Percentiles rank a stretch among this genome's conserved stretches.
phyloP scores from a whole-genome alignment of 345 rosid genomes.

The Mangifera indica region DNA sequence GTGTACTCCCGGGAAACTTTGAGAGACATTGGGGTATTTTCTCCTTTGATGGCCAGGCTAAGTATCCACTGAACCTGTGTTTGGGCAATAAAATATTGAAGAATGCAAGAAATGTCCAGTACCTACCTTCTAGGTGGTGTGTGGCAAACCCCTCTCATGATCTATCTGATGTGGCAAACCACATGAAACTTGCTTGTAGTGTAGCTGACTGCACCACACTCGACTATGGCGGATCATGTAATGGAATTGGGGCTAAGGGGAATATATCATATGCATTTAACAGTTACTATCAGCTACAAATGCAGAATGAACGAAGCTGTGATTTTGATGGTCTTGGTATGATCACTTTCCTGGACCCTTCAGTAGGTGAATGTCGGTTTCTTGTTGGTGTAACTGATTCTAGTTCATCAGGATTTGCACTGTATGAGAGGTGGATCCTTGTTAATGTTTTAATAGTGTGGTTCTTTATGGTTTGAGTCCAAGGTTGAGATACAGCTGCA shows the following conservation, averaged over 20 bases:
- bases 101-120: conserved; percentile 68
- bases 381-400: conserved; percentile 80
- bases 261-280: conserved; percentile 92
- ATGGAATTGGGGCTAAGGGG: conserved; percentile 74
- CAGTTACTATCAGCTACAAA: conserved; percentile 86
- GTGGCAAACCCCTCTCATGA: conserved; percentile 76
- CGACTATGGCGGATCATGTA: conserved; percentile 83
- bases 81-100: conserved; percentile 63
- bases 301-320: conserved; percentile 79
- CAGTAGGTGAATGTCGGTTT: conserved; percentile 84
- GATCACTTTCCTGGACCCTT: conserved; percentile 84
- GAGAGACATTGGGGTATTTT: conserved; percentile 98
- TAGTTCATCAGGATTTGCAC: conserved; percentile 36
- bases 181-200: conserved; percentile 71
- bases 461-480: conserved; percentile 36
- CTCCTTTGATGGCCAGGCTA: conserved; percentile 96
- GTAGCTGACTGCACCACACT: conserved; percentile 93
- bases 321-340: conserved; percentile 89
- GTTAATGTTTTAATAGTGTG: conserved; percentile 36
- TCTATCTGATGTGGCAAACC: conserved; percentile 63
- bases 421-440: conserved; percentile 29
- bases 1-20: conserved; percentile 76
- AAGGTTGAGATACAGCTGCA: conserved; percentile 23
- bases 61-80: conserved; percentile 76
- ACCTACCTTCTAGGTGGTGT: conserved; percentile 95